Percentiles rank a stretch among this genome's conserved stretches.
Conservation (phyloP, 1,139 yeast genomes). For the Kazachstania sp. region DNA sequence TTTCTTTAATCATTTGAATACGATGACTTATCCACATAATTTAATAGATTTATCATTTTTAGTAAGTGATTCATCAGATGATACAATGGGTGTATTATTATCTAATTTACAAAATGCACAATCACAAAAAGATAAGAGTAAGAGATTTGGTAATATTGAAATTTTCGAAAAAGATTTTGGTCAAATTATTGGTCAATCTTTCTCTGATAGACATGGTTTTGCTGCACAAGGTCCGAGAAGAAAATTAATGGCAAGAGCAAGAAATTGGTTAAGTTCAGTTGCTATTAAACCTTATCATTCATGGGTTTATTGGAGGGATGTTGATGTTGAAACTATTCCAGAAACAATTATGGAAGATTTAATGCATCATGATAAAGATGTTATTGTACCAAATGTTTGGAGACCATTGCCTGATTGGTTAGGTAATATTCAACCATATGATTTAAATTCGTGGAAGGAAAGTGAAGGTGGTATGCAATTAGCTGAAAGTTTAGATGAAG, state of each 20-base stretch:
- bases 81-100: constrained; percentile 45
- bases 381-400: constrained; percentile 82
- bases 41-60: constrained; percentile 56
- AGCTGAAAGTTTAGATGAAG: constrained; percentile 71
- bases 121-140: constrained; percentile 36
- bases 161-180: constrained; percentile 64
- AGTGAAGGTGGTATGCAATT: constrained; percentile 73
- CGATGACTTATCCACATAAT: constrained; percentile 58
- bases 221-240: constrained; percentile 69
- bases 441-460: constrained; percentile 86
- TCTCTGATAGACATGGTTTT: constrained; percentile 61
- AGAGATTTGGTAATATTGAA: constrained; percentile 45
- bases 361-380: constrained; percentile 58
- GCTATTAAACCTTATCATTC: constrained; percentile 61
- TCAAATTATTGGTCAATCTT: constrained; percentile 57
- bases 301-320: constrained; percentile 78
- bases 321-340: constrained; percentile 59
- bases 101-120: constrained; percentile 42
- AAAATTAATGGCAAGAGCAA: constrained; percentile 64
- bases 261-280: constrained; percentile 59
- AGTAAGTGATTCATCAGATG: constrained; percentile 53
- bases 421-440: constrained; percentile 84
- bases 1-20: constrained; percentile 53
- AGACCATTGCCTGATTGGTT: constrained; percentile 86
- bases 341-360: constrained; percentile 53